phyloP scores from a whole-genome alignment of 768 basidiomycete species.

The Xerocomus spinulosus region DNA sequence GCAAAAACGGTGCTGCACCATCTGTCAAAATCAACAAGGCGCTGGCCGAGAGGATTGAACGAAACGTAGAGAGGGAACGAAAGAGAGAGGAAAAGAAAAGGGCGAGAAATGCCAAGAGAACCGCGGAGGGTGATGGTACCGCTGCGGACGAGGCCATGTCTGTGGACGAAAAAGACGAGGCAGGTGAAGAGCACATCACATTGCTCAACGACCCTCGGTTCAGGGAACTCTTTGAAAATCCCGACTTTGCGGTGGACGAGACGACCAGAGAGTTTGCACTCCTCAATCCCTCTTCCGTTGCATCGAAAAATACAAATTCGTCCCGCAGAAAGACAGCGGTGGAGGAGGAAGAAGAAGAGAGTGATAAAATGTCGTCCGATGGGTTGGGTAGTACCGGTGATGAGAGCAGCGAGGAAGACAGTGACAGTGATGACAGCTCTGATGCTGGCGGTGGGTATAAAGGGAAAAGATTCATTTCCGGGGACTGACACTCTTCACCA shows the following conservation, averaged over 20 bases:
- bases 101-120: conserved; percentile 39
- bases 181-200: conserved; percentile 31
- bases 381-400: conserved; percentile 42
- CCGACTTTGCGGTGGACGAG: conserved; percentile 91
- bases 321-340: conserved; percentile 67
- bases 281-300: conserved; percentile 83
- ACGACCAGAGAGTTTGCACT: conserved; percentile 82
- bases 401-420: conserved; percentile 43
- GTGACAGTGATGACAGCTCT: conserved; percentile 46
- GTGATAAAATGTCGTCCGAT: conserved; percentile 62
- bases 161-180: conserved; percentile 22
- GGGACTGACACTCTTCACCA: conserved; percentile 8
- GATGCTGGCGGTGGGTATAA: conserved; percentile 49
- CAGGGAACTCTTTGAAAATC: conserved; percentile 83
- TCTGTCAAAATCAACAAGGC: conserved; percentile 58
- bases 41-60: conserved; percentile 72
- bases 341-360: conserved; percentile 87
- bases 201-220: conserved; percentile 87
- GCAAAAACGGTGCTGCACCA: conserved; percentile 46
- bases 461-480: conserved; percentile 10
- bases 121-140: conserved; percentile 32
- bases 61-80: conserved; percentile 54
- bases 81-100: conserved; percentile 54
- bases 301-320: conserved; percentile 41
- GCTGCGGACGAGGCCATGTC: conserved; percentile 32